A percentile compares a stretch with the other conserved stretches of the same genome.
Conservation (phyloP, 2,329 filamentous ascomycete genomes). For the Eutypella sp. region DNA sequence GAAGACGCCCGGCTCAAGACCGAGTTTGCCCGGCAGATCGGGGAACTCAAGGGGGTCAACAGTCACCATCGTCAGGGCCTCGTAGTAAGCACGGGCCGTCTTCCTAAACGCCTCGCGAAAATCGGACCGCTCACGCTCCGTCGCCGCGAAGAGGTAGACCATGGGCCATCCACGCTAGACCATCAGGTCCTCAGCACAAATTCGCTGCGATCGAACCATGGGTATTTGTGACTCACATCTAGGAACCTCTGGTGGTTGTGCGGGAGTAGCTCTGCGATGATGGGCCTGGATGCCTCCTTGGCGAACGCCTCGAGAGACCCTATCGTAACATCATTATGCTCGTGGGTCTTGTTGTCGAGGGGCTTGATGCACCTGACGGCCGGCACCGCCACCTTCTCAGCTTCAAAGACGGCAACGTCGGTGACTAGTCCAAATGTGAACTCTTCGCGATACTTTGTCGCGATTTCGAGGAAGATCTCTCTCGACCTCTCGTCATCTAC, state of each 20-base stretch:
- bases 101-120: slow-evolving; percentile 23
- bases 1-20: slow-evolving; percentile 22
- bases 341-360: slow-evolving; percentile 23
- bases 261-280: slow-evolving; percentile 28
- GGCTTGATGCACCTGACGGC: slow-evolving; percentile 25
- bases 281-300: slow-evolving; percentile 19
- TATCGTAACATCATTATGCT: slow-evolving; percentile 6
- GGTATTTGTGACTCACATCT: slow-evolving; percentile 23
- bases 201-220: background rate
- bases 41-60: slow-evolving; percentile 33
- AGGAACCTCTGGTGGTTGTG: slow-evolving; percentile 29
- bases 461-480: slow-evolving; percentile 19
- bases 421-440: slow-evolving; percentile 29
- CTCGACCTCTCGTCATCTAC: slow-evolving; percentile 13
- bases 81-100: slow-evolving; percentile 29
- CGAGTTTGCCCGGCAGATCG: slow-evolving; percentile 26
- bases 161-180: slow-evolving; percentile 30
- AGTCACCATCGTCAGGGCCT: slow-evolving; percentile 29
- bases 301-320: slow-evolving; percentile 23
- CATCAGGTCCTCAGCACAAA: background rate
- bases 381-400: slow-evolving; percentile 12
- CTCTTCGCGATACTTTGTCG: slow-evolving; percentile 24
- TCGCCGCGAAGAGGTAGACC: slow-evolving; percentile 32
- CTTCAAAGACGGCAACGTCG: slow-evolving; percentile 8
- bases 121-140: slow-evolving; percentile 21